Base-by-base conservation (phyloP, 2,329 filamentous ascomycete genomes). In the Ophiocordyceps camponoti-rufipedis region DNA sequence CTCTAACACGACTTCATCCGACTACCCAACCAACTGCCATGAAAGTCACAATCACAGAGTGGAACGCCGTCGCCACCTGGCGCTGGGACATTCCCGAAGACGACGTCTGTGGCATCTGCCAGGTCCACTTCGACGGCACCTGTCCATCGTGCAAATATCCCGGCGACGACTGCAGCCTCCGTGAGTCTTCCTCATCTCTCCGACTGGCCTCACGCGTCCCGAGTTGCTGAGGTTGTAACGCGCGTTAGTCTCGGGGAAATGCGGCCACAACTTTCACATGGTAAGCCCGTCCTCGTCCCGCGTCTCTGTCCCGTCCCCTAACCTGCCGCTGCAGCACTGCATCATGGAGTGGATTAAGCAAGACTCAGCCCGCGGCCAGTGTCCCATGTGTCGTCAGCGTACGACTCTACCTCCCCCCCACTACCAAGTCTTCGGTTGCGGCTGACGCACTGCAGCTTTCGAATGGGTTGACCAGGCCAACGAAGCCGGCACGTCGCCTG, bases 61-160 rank as follows among this genome's bases (percentile, higher is more conserved):
- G 89, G 86, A 82, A 91, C 56, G 84, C 87, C 4, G 86, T 98
- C 50, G 91, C 91, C 16, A 89, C 87, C 46, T 98, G 91, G 91
- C 80, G 85, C 52, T 98, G 91, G 91, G 85, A 96, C 61, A 85
- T 96, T 57, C 87, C 89, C 23, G 87, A 94, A 56, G 89, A 95
- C 66, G 89, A 98, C 60, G 88, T 96, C 50, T 98, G 91, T 56
- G 91, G 91, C 55, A 98, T 98, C 66, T 98, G 91, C 65, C 89
- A 94, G 60, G 88, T 94, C 50, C 85, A 94, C 57, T 98, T 96
- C 60, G 91, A 98, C 61, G 89, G 88, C 48, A 96, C 91, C 28
- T 98, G 91, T 68, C 88, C 91, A 42, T 93, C 87, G 46, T 98
- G 91, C 78, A 94, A 93, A 71, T 96, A 87, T 59, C 91, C 91